phyloP scores from a whole-genome alignment of 345 rosid species.

The Camelina laxa region DNA sequence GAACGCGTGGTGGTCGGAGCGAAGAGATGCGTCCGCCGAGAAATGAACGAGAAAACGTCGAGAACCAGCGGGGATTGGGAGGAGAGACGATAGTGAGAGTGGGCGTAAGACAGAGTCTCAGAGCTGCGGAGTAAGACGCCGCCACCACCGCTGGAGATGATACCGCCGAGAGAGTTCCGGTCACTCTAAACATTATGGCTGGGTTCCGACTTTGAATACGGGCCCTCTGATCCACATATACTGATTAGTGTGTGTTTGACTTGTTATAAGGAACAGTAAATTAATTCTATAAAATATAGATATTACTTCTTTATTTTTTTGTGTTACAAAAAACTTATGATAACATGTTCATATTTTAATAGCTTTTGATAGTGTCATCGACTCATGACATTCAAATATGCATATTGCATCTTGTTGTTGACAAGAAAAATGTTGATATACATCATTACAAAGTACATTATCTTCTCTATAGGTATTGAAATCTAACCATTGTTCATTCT shows the following conservation, averaged over 20 bases:
- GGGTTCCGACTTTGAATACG: slow-evolving; percentile 1
- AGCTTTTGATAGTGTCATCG: no score
- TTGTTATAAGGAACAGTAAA: no score
- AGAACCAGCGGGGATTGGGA: slow-evolving; percentile 42
- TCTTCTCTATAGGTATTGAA: neutral
- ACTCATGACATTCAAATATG: neutral
- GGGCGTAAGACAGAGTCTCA: slow-evolving; percentile 52
- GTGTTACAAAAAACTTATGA: no score
- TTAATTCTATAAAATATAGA: no score
- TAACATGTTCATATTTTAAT: no score
- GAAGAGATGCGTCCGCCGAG: slow-evolving; percentile 38
- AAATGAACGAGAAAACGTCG: slow-evolving; percentile 46
- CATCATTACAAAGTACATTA: neutral
- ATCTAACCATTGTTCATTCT: neutral
- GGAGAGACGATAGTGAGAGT: slow-evolving; percentile 45
- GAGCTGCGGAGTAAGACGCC: slow-evolving; percentile 33
- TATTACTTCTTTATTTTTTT: no score
- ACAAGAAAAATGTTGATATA: neutral
- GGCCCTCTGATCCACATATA: slow-evolving; percentile 2
- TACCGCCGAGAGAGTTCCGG: slow-evolving; percentile 37
- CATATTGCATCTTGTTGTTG: neutral
- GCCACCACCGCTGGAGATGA: slow-evolving; percentile 36
- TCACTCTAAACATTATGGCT: slow-evolving; percentile 35
- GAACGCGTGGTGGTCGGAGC: slow-evolving; percentile 30
- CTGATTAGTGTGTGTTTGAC: neutral